A percentile compares a stretch with the other conserved stretches of the same genome.
phyloP scores from a whole-genome alignment of 106 monocot species.

The Allium fistulosum region DNA sequence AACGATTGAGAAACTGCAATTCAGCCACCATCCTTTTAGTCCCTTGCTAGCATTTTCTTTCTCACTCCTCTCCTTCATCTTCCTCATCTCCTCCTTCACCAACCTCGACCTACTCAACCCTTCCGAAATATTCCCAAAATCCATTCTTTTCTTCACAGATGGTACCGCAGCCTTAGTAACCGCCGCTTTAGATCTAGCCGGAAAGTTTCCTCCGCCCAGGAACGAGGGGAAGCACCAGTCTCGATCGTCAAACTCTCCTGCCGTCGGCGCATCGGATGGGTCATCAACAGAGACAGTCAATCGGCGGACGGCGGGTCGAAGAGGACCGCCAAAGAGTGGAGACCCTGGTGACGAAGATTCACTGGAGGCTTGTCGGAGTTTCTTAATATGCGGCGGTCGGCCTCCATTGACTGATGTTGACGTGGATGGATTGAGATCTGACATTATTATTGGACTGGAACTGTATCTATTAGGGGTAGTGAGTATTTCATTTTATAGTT shows the following conservation, averaged over 20 bases:
- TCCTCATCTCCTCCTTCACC: constrained; percentile 7
- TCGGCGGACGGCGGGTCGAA: constrained; percentile 17
- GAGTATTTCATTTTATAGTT: no score
- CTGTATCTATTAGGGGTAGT: no score
- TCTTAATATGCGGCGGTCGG: constrained; percentile 6
- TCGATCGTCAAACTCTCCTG: constrained; percentile 26
- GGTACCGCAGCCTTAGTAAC: neutral
- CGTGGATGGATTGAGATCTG: no score
- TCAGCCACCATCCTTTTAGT: no score
- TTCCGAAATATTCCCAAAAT: neutral
- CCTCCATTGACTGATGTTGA: constrained; percentile 13
- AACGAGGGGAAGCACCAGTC: constrained; percentile 70
- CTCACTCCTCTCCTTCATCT: neutral
- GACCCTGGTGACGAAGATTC: constrained; percentile 6
- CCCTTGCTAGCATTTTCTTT: neutral
- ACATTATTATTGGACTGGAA: no score
- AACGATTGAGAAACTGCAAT: constrained; percentile 31
- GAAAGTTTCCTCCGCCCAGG: constrained; percentile 30
- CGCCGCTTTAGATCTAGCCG: constrained; percentile 14
- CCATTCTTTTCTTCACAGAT: constrained; percentile 1
- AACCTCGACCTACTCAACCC: neutral
- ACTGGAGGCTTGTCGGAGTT: neutral
- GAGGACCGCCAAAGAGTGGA: constrained; percentile 12
- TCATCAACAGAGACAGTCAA: constrained; percentile 49
- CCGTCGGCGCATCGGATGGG: constrained; percentile 24